Evolutionary conservation across 768 basidiomycete genomes (phyloP), one percentile per base, ranked within the genome.

Genomic region (Lactarius quietus): DNA sequence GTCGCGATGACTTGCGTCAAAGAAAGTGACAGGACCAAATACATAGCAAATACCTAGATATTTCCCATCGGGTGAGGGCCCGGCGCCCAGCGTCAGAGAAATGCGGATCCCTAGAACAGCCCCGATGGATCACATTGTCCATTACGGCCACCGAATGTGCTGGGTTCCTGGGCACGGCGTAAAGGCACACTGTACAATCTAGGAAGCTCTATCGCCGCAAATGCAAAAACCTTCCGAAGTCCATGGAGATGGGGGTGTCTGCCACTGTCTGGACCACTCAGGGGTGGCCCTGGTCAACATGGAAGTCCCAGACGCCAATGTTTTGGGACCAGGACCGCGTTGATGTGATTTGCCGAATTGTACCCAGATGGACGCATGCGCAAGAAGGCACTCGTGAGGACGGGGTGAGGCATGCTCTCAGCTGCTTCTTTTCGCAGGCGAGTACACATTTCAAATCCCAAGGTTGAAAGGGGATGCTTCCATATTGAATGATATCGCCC

Each of bases 191-290:
- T 28, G 36, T 31, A 31, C 20, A 31, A 43, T 54, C 54, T 6
- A 48, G 28, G 57, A 58, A 56, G 33, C 57, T 23, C 61, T 62
- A 66, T 66, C 61, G 33, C 65, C 65, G 61, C 65, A 54, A 17
- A 56, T 51, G 45, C 51, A 62, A 58, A 33, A 59, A 66, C 65
- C 33, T 20, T 58, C 65, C 65, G 65, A 66, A 12, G 57, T 66
- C 61, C 39, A 66, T 51, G 65, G 61, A 66, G 61, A 62, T 56
- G 51, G 65, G n/a, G 17, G n/a, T 3, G 33, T 33, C 33, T 33
- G 33, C 33, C 3, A 33, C 33, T 29, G 41, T 62, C 65, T 36
- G 43, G 51, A 53, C 48, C 56, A 26, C 39, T 36, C 33, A 61
- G 41, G 58, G 26, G 56, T 17, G 52, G 3, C n/a, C 17, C 36